phyloP scores from a whole-genome alignment of 768 basidiomycete genomes.

The Sistotremastrum suecicum region DNA sequence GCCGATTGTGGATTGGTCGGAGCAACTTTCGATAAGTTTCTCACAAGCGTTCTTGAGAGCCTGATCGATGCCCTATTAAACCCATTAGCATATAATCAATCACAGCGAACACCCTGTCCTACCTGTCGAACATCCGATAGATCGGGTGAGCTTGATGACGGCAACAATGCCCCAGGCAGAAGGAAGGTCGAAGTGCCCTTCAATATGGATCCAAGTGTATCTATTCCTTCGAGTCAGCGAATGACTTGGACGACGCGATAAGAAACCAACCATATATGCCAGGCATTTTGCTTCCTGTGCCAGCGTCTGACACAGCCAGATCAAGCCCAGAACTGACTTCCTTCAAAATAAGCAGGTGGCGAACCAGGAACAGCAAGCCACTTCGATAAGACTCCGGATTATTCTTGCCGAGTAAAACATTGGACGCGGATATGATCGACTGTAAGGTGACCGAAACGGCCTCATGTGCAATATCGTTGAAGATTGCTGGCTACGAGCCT shows the following conservation, averaged over 20 bases:
- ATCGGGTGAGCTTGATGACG: constrained; percentile 34
- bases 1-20: constrained; percentile 40
- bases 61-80: constrained; percentile 67
- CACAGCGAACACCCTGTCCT: constrained; percentile 1
- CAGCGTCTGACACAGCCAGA: constrained; percentile 34
- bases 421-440: constrained; percentile 62
- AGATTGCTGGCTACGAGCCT: constrained; percentile 65
- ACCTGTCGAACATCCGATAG: constrained; percentile 1
- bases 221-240: constrained; percentile 16
- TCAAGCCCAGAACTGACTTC: constrained; percentile 75
- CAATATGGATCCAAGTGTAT: constrained; percentile 46
- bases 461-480: constrained; percentile 93
- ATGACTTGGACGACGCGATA: not conserved
- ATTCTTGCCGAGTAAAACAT: constrained; percentile 41
- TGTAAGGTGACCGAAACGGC: constrained; percentile 70
- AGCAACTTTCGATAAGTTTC: constrained; percentile 56
- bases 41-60: constrained; percentile 79
- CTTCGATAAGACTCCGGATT: constrained; percentile 39
- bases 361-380: constrained; percentile 74
- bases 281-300: constrained; percentile 27
- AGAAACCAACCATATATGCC: constrained; percentile 42
- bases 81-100: not conserved
- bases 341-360: constrained; percentile 83
- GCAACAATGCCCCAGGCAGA: constrained; percentile 55
- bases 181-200: constrained; percentile 39